Conservation (phyloP, 805 yeast species). For the Saccharomyces eubayanus region DNA sequence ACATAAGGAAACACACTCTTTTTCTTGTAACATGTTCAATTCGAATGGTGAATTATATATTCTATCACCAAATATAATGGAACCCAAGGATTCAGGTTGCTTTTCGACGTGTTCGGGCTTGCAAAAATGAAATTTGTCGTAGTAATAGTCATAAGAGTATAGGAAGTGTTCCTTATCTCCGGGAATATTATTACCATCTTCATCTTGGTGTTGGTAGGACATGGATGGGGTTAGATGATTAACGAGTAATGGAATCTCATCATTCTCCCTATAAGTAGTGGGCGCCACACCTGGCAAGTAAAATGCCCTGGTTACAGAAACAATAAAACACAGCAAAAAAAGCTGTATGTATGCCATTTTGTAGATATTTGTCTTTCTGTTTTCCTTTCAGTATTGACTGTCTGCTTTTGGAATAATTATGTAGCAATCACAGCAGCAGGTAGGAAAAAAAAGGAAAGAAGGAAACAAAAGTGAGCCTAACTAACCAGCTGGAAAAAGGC, state of each 20-base stretch:
- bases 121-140: slow-evolving; percentile 78
- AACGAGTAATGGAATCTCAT: slow-evolving; percentile 67
- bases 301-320: slow-evolving; percentile 41
- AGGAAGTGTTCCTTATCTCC: slow-evolving; percentile 44
- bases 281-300: slow-evolving; percentile 97
- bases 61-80: slow-evolving; percentile 91
- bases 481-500: neutral
- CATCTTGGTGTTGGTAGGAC: slow-evolving; percentile 35
- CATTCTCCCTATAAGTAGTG: slow-evolving; percentile 69
- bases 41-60: slow-evolving; percentile 88
- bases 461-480: neutral
- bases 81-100: slow-evolving; percentile 85
- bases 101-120: slow-evolving; percentile 46
- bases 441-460: neutral
- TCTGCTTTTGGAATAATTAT: neutral
- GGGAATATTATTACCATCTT: slow-evolving; percentile 32
- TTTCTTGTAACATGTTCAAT: slow-evolving; percentile 66
- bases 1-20: slow-evolving; percentile 64
- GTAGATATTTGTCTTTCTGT: neutral
- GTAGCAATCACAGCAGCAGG: neutral
- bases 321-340: slow-evolving; percentile 3
- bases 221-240: slow-evolving; percentile 84
- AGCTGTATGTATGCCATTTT: neutral
- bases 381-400: neutral
- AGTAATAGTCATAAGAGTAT: slow-evolving; percentile 77